A percentile compares a stretch with the other conserved stretches of the same genome.
Conservation (phyloP, 176 grass and related monocot species). For the Oryza officinalis region DNA sequence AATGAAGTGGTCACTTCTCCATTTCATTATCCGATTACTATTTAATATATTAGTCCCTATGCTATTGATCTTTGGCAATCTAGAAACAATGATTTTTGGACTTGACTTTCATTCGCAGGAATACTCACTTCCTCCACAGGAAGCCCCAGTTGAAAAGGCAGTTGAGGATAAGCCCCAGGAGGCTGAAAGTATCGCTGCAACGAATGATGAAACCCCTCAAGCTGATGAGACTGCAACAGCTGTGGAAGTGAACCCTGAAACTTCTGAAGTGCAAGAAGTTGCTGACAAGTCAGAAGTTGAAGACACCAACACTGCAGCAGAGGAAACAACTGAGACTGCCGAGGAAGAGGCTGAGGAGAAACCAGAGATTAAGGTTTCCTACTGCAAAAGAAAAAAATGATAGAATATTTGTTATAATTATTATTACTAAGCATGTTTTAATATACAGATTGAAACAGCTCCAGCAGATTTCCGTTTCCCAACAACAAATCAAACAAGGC, state of each 20-base stretch:
- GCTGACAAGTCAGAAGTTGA: conserved; percentile 40
- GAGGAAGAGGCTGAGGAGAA: conserved; percentile 57
- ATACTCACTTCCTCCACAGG: conserved; percentile 60
- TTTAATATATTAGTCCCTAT: conserved; percentile 17
- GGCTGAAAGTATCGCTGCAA: conserved; percentile 24
- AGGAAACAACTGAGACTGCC: conserved; percentile 53
- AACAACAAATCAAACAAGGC: conserved; percentile 88
- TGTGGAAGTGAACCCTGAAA: conserved; percentile 42
- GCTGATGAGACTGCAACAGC: conserved; percentile 19
- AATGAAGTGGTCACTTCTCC: not conserved
- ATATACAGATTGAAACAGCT: conserved; percentile 76
- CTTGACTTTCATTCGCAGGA: conserved; percentile 46
- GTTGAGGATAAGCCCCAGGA: conserved; percentile 38
- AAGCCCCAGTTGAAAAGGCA: conserved; percentile 41
- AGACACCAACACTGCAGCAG: conserved; percentile 40
- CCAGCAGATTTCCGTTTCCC: conserved; percentile 95
- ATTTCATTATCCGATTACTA: conserved; percentile 17
- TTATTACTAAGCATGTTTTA: conserved; percentile 26
- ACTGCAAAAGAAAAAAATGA: not conserved
- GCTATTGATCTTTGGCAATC: conserved; percentile 15
- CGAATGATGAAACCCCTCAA: conserved; percentile 45
- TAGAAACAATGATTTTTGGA: not conserved
- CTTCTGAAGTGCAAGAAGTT: conserved; percentile 40
- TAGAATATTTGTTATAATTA: conserved; percentile 1
- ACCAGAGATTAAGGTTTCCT: conserved; percentile 73